Percentiles rank a stretch among this genome's conserved stretches.
These are phyloP conservation scores for Penicillium macrosclerotiorum DNA, from an alignment of 495 filamentous ascomycete species.

Conservation along the genomic window DNA sequence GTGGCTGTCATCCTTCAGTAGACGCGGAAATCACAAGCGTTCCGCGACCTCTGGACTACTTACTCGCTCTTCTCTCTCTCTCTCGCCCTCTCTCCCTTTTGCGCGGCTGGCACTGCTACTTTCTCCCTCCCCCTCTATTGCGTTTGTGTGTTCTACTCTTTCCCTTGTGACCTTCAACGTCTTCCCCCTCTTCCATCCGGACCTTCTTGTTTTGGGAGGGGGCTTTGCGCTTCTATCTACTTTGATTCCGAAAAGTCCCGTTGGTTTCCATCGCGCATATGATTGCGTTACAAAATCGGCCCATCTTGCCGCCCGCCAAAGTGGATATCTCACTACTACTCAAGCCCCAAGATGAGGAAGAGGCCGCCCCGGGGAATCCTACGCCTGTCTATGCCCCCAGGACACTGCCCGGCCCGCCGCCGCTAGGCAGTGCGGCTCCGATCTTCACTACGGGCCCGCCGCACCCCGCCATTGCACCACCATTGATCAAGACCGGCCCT, in stretches of 20 bases:
- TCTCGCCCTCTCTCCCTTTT: slow-evolving; percentile 2
- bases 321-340: slow-evolving; percentile 88
- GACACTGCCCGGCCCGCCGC: slow-evolving; percentile 49
- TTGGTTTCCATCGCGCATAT: slow-evolving; percentile 42
- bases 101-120: too few relatives aligned
- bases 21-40: slow-evolving; percentile 12
- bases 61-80: not conserved
- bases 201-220: slow-evolving; percentile 1
- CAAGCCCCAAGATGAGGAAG: slow-evolving; percentile 78
- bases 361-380: slow-evolving; percentile 55
- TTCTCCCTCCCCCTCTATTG: slow-evolving; percentile 2
- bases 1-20: slow-evolving; percentile 15
- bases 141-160: too few relatives aligned
- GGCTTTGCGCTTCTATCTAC: slow-evolving; percentile 2
- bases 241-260: slow-evolving; percentile 5
- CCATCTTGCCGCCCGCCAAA: slow-evolving; percentile 59
- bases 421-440: slow-evolving; percentile 30
- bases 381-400: slow-evolving; percentile 49
- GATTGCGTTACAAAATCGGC: slow-evolving; percentile 51
- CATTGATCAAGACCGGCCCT: slow-evolving; percentile 31
- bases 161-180: not conserved
- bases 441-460: slow-evolving; percentile 32
- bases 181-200: not conserved
- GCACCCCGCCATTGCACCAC: slow-evolving; percentile 25
- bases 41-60: not conserved